Conservation (phyloP, 768 basidiomycete species). For the Lactarius hatsudake region DNA sequence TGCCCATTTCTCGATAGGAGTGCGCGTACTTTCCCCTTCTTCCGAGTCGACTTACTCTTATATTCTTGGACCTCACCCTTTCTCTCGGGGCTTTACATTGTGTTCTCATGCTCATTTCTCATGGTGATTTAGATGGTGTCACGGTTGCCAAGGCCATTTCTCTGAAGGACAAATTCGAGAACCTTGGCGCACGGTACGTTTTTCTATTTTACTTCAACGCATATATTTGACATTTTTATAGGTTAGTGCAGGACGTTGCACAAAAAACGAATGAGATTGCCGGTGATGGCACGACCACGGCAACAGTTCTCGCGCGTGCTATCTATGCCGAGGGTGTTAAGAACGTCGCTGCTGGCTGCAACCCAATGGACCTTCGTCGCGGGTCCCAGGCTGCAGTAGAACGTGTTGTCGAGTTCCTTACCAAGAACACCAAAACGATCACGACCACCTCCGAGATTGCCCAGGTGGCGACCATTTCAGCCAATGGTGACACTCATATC, state of each 20-base stretch:
- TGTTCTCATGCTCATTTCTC: neutral
- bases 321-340: slow-evolving; percentile 99
- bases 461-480: slow-evolving; percentile 84
- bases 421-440: slow-evolving; percentile 86
- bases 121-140: slow-evolving; percentile 70
- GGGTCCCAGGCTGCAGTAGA: slow-evolving; percentile 94
- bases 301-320: slow-evolving; percentile 93
- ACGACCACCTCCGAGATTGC: slow-evolving; percentile 98
- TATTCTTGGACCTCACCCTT: neutral
- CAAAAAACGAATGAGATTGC: slow-evolving; percentile 96
- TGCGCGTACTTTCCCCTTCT: neutral
- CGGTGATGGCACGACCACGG: slow-evolving; percentile 97
- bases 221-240: slow-evolving; percentile 33
- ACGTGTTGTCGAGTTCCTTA: slow-evolving; percentile 87
- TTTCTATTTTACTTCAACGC: neutral
- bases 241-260: slow-evolving; percentile 93
- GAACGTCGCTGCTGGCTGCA: slow-evolving; percentile 98
- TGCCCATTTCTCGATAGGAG: neutral
- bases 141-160: slow-evolving; percentile 95
- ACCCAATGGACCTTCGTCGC: slow-evolving; percentile 99
- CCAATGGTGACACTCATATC: slow-evolving; percentile 79
- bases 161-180: slow-evolving; percentile 97
- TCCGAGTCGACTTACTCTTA: neutral
- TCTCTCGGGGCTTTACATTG: neutral
- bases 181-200: slow-evolving; percentile 91